Evolutionary conservation across 2,329 filamentous ascomycete genomes (phyloP), one percentile per base, ranked within the genome.

Genomic region (Samsoniella hepiali): DNA sequence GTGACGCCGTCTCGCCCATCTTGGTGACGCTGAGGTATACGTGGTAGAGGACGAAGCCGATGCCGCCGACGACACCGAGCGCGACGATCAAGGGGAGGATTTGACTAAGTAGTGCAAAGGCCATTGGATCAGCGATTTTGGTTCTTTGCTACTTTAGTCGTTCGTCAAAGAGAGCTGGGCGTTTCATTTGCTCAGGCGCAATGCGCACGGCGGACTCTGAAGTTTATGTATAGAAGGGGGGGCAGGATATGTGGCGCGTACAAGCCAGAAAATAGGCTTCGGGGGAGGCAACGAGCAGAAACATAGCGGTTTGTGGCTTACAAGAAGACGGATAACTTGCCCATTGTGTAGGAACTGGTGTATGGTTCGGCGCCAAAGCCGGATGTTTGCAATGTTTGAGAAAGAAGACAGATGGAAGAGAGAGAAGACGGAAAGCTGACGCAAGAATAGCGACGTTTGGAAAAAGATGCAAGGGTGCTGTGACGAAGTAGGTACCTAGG

Each of bases 41-140:
- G 65, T 91, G 87, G 75, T 91, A 92, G 65, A 84, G 83, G 64
- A 93, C 79, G 77, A 86, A 91, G 63, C 81, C 88, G 53, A 83
- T 73, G 62, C 78, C 82, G 66, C 75, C 81, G 34, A 91, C 72
- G 58, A 89, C 69, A 65, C 80, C 63, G 71, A 91, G 79, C 64
- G 89, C 81, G 69, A 91, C 79, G 63, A 91, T 63, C 55, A 93
- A 82, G 5, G 90, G 90, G 34, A 91, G 69, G 44, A 92, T 75
- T 27, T 62, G 59, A 29, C 59, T 62, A 29, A 49, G 8, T 13
- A 45, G 22, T 10, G 36, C 38, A 15, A 22, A 7, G 36, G 42
- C 29, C 42, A 62, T 56, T 11, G 32, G 5, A 42, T 62, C 42
- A 61, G 58, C 40, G 50, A 31, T 2, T 4, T 11, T 10, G 15